Conservation (phyloP, 2,329 filamentous ascomycete species). For the Endocalyx cinctus region DNA sequence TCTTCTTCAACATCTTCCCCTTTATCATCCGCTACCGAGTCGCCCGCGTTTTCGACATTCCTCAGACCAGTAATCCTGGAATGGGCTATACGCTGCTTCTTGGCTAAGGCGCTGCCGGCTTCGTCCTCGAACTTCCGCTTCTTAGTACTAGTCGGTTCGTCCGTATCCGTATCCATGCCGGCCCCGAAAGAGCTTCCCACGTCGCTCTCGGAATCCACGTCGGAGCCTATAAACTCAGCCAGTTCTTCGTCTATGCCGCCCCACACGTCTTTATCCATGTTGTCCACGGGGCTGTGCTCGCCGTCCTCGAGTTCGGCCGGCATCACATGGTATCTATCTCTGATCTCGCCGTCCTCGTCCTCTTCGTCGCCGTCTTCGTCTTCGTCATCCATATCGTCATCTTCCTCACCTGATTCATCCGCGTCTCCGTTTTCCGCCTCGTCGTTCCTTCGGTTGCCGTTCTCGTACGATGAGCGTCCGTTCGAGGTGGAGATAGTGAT, state of each 20-base stretch:
- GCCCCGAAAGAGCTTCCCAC: slow-evolving; percentile 28
- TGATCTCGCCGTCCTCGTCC: slow-evolving; percentile 29
- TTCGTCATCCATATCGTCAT: slow-evolving; percentile 28
- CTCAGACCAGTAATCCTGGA: slow-evolving; percentile 35
- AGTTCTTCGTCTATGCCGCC: slow-evolving; percentile 55
- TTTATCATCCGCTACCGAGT: slow-evolving; percentile 26
- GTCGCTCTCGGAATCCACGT: slow-evolving; percentile 47
- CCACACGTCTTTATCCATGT: slow-evolving; percentile 27
- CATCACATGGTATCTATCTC: slow-evolving; percentile 43
- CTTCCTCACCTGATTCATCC: slow-evolving; percentile 32
- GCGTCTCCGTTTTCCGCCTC: slow-evolving; percentile 40
- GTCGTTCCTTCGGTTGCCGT: slow-evolving; percentile 28
- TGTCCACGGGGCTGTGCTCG: slow-evolving; percentile 25
- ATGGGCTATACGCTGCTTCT: slow-evolving; percentile 38
- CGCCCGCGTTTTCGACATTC: slow-evolving; percentile 31
- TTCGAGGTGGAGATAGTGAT: slow-evolving; percentile 34
- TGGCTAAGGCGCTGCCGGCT: slow-evolving; percentile 30
- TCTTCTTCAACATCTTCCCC: no score
- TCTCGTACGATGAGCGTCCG: slow-evolving; percentile 14
- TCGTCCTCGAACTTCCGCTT: slow-evolving; percentile 22
- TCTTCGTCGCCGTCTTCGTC: slow-evolving; percentile 29
- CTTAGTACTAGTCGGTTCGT: slow-evolving; percentile 26
- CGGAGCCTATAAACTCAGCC: slow-evolving; percentile 56
- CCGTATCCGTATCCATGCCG: slow-evolving; percentile 25
- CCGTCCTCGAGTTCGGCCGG: slow-evolving; percentile 44